phyloP scores from a whole-genome alignment of 2,329 filamentous ascomycete genomes.

The Helminthosporium solani region DNA sequence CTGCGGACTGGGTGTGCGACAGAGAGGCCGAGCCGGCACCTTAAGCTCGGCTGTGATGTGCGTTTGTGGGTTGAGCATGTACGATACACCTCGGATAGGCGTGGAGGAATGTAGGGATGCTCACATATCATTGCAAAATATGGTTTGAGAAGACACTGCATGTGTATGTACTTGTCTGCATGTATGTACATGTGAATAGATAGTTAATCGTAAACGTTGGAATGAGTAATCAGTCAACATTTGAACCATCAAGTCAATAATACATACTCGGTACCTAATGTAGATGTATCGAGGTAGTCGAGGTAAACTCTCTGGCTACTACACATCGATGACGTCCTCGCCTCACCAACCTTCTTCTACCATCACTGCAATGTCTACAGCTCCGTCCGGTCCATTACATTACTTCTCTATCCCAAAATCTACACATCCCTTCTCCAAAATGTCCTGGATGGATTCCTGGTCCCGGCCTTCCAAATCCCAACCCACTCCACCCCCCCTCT shows the following conservation, averaged over 20 bases:
- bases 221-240: too few species aligned
- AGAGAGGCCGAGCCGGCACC: slow-evolving; percentile 8
- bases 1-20: background rate
- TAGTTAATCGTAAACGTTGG: too few species aligned
- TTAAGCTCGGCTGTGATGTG: slow-evolving; percentile 33
- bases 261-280: too few species aligned
- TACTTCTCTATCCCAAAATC: background rate
- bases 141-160: too few species aligned
- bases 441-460: slow-evolving; percentile 55
- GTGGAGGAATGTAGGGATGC: background rate
- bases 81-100: slow-evolving; percentile 2
- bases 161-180: too few species aligned
- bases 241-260: too few species aligned
- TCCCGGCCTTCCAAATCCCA: slow-evolving; percentile 46
- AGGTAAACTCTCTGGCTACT: too few species aligned
- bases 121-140: too few species aligned
- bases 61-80: slow-evolving; percentile 18
- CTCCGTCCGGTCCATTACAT: too few species aligned
- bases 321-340: slow-evolving; percentile 25
- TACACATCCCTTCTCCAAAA: slow-evolving; percentile 23
- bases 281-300: too few species aligned
- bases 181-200: too few species aligned
- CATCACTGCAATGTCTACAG: background rate
- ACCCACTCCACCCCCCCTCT: slow-evolving; percentile 55
- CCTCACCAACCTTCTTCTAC: background rate